These are phyloP conservation scores for Trichosanthes truncata DNA, from an alignment of 306 rosid species.

Conservation along the genomic window DNA sequence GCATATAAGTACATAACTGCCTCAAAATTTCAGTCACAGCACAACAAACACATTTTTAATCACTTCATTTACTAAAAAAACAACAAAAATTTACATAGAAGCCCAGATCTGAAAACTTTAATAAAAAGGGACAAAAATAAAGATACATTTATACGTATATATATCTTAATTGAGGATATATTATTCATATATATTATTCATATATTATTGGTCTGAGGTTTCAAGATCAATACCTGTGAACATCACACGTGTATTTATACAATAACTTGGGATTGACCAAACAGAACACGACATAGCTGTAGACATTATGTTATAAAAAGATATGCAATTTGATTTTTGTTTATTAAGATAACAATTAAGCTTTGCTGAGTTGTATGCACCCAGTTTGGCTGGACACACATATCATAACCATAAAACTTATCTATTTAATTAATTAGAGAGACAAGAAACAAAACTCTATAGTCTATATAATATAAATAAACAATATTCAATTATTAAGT, in stretches of 20 bases:
- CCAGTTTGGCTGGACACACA: background rate
- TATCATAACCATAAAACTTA: background rate
- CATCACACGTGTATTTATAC: background rate
- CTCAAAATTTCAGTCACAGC: background rate
- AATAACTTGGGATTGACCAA: background rate
- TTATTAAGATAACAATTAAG: background rate
- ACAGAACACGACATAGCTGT: background rate
- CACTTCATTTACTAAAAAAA: too few relatives aligned
- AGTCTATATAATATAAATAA: too few relatives aligned
- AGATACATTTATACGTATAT: background rate
- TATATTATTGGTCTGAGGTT: too few relatives aligned
- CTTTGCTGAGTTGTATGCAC: background rate
- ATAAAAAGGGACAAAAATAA: background rate
- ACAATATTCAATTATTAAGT: background rate
- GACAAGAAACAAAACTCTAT: background rate
- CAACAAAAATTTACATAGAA: background rate
- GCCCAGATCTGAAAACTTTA: background rate
- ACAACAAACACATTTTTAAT: background rate
- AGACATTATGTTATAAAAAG: background rate
- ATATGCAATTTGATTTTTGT: slow-evolving; percentile 1
- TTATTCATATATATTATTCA: too few relatives aligned
- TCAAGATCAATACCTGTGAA: too few relatives aligned
- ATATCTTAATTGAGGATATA: background rate
- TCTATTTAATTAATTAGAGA: background rate
- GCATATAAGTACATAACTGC: background rate